A percentile compares a stretch with the other conserved stretches of the same genome.
These are phyloP conservation scores for Orbilia ellipsospora DNA, from an alignment of 2,329 filamentous ascomycete genomes.

Conservation along the genomic window DNA sequence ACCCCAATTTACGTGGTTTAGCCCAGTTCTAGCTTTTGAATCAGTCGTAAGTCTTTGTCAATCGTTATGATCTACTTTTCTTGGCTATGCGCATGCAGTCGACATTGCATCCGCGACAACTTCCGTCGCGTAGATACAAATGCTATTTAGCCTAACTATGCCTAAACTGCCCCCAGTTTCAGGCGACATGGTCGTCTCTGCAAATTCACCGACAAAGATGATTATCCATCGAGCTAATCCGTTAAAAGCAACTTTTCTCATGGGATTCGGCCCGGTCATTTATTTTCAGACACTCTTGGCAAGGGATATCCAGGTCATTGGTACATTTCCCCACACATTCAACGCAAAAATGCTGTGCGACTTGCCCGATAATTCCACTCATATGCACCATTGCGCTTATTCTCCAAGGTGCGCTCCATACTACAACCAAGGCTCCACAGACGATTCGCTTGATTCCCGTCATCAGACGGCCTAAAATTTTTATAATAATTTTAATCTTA, in stretches of 20 bases:
- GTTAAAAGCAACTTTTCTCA: constrained; percentile 23
- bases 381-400: constrained; percentile 13
- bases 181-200: constrained; percentile 31
- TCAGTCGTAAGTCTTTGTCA: too few relatives aligned
- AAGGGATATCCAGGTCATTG: constrained; percentile 33
- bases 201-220: constrained; percentile 32
- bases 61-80: too few relatives aligned
- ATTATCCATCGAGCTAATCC: constrained; percentile 42
- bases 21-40: too few relatives aligned
- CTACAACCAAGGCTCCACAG: constrained; percentile 45
- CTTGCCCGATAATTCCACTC: constrained; percentile 24
- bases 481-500: constrained; percentile 40
- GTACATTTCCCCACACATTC: constrained; percentile 48
- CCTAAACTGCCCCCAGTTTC: constrained; percentile 53
- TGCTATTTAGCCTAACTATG: constrained; percentile 52
- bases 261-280: constrained; percentile 53
- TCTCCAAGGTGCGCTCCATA: constrained; percentile 23
- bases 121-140: constrained; percentile 5
- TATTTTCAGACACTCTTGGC: constrained; percentile 26
- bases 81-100: neutral
- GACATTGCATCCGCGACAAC: neutral
- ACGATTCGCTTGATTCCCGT: constrained; percentile 6
- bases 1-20: too few relatives aligned
- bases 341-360: constrained; percentile 40
- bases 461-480: constrained; percentile 33